phyloP scores from a whole-genome alignment of 495 filamentous ascomycete genomes.

The Annulohypoxylon bovei region DNA sequence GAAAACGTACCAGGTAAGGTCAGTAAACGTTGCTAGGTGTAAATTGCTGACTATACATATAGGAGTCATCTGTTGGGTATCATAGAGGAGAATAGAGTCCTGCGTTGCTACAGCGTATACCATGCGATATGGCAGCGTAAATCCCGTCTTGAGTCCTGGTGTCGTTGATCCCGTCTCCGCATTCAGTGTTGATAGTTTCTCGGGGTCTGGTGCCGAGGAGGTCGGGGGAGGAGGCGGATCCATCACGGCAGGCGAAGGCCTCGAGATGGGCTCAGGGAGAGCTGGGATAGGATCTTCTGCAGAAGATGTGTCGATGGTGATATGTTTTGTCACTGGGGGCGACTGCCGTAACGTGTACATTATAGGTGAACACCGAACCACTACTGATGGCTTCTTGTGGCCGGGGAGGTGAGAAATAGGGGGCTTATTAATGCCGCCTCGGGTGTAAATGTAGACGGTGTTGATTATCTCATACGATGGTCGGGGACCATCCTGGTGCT shows the following conservation, averaged over 20 bases:
- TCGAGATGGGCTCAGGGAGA: slow-evolving; percentile 82
- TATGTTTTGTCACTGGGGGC: slow-evolving; percentile 77
- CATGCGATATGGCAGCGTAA: slow-evolving; percentile 89
- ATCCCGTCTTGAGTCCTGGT: slow-evolving; percentile 72
- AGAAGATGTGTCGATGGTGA: slow-evolving; percentile 93
- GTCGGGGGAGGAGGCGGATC: slow-evolving; percentile 79
- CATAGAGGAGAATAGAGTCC: slow-evolving; percentile 94
- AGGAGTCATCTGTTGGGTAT: slow-evolving; percentile 95
- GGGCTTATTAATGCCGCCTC: slow-evolving; percentile 95
- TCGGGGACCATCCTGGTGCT: slow-evolving; percentile 78
- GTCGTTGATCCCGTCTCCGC: slow-evolving; percentile 61
- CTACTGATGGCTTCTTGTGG: slow-evolving; percentile 98
- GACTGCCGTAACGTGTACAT: slow-evolving; percentile 82
- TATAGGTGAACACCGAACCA: slow-evolving; percentile 91
- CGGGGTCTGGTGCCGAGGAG: slow-evolving; percentile 55
- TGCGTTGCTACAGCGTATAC: slow-evolving; percentile 98
- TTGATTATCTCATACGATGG: slow-evolving; percentile 87
- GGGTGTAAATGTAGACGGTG: slow-evolving; percentile 97
- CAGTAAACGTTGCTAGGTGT: slow-evolving; percentile 96
- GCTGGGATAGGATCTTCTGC: slow-evolving; percentile 83
- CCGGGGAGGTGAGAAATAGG: slow-evolving; percentile 97
- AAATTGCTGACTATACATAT: slow-evolving; percentile 94
- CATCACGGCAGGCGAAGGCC: slow-evolving; percentile 70
- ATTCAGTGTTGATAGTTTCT: slow-evolving; percentile 63
- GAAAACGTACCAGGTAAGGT: slow-evolving; percentile 84